Base-by-base conservation (phyloP, 768 basidiomycete species). In the Termitomyces heimii region DNA sequence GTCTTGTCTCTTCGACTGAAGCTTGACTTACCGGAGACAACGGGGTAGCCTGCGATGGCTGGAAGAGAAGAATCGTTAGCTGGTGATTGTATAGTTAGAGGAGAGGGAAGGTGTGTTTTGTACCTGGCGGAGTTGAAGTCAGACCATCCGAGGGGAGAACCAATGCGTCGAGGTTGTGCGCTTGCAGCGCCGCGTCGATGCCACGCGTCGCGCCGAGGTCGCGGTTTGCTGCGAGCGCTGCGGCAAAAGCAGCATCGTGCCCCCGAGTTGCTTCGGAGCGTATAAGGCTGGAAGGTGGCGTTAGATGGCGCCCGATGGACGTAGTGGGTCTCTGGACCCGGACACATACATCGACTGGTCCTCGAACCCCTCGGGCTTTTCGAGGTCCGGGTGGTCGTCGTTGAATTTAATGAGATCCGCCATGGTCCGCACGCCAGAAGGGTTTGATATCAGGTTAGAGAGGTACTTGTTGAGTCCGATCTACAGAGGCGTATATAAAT, bases 41-140 rank as follows among this genome's bases (percentile, higher is more conserved):
- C 80, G 2, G 86, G 85, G 59, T 85, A 86, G 6, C 84, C 86
- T 4, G 82, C 81, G 54, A 85, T 78, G 5, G 83, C 85, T 69
- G 68, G 4, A n/a, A 42, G 60, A 69, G 4, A n/a, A 42, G 60
- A 53, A 29, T 29, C n/a, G 58, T 66, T 48, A 50, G 34, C 28
- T 43, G 18, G 20, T 31, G 9, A 1, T 43, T 9, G 2, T n/a
- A n/a, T 8, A 9, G 31, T 31, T 31, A 31, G 29, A 4, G 29
- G 29, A 1, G 5, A 6, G 18, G 18, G 7, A 12, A 18, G 18
- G 37, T 8, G 18, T 14, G 35, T 18, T 2, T 2, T 64, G 45
- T 53, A 75, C 76, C 76, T 59, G 75, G 70, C 22, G 74, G 76
- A 3, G 63, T 63, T 8, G 70, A 71, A 7, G 74, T 75, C 32